Evolutionary conservation across 176 grass and related monocot species (phyloP).

Genomic region (Oryza nivara): DNA sequence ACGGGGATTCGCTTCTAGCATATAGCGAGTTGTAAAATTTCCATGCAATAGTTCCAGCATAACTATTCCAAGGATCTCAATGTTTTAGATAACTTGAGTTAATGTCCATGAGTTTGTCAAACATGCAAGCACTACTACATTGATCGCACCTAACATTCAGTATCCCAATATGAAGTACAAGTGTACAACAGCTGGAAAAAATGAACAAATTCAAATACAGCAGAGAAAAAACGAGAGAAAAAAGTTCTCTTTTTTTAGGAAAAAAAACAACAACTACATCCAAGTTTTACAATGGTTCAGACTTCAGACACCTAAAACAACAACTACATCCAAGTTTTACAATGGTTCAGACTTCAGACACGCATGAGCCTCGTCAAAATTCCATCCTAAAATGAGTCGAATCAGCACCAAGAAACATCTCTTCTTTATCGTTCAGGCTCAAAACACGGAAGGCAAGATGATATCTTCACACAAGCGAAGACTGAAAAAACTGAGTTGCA

Average conservation of each 20-base stretch:
- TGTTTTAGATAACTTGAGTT: neutral
- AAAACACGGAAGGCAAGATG: neutral
- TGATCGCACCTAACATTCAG: neutral
- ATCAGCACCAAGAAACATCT: slow-evolving; percentile 47
- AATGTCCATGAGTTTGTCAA: slow-evolving; percentile 10
- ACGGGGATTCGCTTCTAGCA: neutral
- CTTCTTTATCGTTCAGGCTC: neutral
- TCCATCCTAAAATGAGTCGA: slow-evolving; percentile 33
- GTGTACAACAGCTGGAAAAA: neutral
- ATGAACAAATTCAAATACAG: neutral
- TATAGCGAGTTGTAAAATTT: neutral
- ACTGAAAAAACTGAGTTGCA: neutral
- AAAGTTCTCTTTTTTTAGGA: neutral
- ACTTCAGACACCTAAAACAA: slow-evolving; percentile 38
- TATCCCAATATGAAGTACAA: neutral
- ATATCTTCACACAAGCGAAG: neutral
- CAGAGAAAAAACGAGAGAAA: neutral
- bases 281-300: slow-evolving; percentile 28
- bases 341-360: slow-evolving; percentile 57
- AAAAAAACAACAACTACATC: neutral
- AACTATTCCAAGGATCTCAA: neutral
- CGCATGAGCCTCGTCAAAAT: slow-evolving; percentile 56
- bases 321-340: neutral
- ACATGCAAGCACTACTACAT: neutral
- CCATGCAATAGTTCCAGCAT: neutral